Percentiles rank a stretch among this genome's conserved stretches.
Conservation (phyloP, 1,284 basidiomycete genomes). For the Ganoderma sinense region DNA sequence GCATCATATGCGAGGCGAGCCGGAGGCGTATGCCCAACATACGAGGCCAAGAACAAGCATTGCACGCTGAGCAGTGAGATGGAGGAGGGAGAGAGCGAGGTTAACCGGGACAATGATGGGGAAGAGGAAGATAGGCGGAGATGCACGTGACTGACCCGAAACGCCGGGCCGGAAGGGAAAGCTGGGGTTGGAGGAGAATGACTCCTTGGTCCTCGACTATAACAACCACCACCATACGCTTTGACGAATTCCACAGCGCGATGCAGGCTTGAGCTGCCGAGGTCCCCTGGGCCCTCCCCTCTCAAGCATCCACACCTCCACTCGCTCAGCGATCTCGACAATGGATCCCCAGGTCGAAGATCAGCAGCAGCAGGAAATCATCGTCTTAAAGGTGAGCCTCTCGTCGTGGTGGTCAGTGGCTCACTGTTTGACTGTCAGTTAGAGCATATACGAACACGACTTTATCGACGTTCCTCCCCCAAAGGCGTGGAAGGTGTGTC, state of each 20-base stretch:
- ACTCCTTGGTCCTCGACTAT: constrained; percentile 14
- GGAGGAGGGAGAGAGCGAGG: too few species aligned
- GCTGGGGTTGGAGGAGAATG: constrained; percentile 1
- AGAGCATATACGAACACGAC: constrained; percentile 78
- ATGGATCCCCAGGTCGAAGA: constrained; percentile 76
- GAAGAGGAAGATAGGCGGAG: too few species aligned
- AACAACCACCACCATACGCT: constrained; percentile 26
- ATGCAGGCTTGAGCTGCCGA: constrained; percentile 79
- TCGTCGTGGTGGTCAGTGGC: background rate
- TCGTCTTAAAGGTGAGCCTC: constrained; percentile 57
- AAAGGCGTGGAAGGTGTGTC: constrained; percentile 80
- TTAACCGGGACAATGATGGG: too few species aligned
- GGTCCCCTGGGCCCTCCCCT: constrained; percentile 72
- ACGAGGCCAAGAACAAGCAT: too few species aligned
- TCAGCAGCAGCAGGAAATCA: constrained; percentile 77
- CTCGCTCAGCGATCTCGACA: constrained; percentile 40
- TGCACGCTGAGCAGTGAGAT: too few species aligned
- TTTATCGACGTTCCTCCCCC: constrained; percentile 77
- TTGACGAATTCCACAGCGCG: constrained; percentile 22
- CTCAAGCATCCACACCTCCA: constrained; percentile 39
- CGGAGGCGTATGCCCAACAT: too few species aligned
- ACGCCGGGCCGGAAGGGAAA: background rate
- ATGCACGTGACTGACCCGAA: background rate
- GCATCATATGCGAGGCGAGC: too few species aligned
- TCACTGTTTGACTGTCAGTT: constrained; percentile 1